Conservation (phyloP, 306 rosid genomes). For the Quercus glauca region DNA sequence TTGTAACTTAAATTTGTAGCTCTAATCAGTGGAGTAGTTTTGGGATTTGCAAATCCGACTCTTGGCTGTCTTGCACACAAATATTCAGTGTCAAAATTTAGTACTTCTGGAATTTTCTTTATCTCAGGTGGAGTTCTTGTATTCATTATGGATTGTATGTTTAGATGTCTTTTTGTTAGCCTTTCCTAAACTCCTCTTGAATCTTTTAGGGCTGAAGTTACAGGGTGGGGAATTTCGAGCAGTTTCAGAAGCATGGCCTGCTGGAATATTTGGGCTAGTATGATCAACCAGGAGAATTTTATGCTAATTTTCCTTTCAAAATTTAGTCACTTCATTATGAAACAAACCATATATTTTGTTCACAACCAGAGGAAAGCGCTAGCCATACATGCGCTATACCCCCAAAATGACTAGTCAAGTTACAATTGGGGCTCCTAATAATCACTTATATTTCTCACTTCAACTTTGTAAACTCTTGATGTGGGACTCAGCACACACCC, state of each 20-base stretch:
- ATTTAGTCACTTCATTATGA: no score
- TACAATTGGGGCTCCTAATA: no score
- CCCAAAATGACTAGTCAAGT: no score
- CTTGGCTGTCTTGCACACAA: constrained; percentile 1
- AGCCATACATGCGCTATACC: no score
- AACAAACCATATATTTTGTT: no score
- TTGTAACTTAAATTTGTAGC: constrained; percentile 1
- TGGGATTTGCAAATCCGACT: constrained; percentile 1
- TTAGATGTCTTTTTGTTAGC: background rate
- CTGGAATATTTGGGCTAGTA: background rate
- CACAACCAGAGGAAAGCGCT: no score
- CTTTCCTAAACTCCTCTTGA: background rate
- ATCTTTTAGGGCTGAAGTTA: constrained; percentile 1
- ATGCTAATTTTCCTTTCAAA: background rate
- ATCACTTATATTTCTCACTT: no score
- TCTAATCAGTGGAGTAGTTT: constrained; percentile 2
- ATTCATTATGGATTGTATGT: background rate
- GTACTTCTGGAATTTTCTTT: constrained; percentile 4
- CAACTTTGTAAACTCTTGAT: no score
- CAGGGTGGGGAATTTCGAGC: background rate
- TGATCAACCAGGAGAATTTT: background rate
- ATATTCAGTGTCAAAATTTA: background rate
- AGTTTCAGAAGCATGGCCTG: background rate
- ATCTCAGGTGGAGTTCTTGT: background rate
- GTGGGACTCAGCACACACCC: no score